Conservation (phyloP, 2,329 filamentous ascomycete species). For the Clarireedia sp. region DNA sequence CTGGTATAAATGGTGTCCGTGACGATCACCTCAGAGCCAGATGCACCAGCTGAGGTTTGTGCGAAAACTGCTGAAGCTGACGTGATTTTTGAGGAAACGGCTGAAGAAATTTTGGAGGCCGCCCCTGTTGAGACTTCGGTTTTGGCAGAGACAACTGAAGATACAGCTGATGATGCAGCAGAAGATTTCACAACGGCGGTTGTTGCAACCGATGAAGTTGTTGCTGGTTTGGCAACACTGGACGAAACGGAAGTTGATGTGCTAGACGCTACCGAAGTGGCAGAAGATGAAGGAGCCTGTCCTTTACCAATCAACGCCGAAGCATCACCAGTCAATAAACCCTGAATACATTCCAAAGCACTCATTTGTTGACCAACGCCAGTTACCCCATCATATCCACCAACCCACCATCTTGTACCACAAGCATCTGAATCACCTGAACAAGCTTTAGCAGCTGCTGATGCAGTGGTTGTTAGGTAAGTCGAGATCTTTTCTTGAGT, state of each 20-base stretch:
- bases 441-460: conserved; percentile 49
- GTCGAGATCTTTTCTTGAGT: conserved; percentile 40
- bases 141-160: no score
- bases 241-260: not conserved
- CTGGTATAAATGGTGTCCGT: not conserved
- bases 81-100: not conserved
- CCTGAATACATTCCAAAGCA: conserved; percentile 55
- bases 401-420: conserved; percentile 52
- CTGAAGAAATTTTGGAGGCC: not conserved
- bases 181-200: not conserved
- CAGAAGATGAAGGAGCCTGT: not conserved
- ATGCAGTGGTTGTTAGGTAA: conserved; percentile 43
- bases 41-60: not conserved
- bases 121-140: no score
- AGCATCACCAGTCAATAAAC: conserved; percentile 41
- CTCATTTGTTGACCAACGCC: conserved; percentile 59
- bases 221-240: not conserved
- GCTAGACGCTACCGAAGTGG: not conserved
- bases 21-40: not conserved
- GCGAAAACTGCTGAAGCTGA: not conserved
- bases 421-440: conserved; percentile 48
- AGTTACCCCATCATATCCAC: conserved; percentile 44
- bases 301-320: conserved; percentile 10
- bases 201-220: not conserved
- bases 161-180: not conserved